Base-by-base conservation (phyloP, 208 protist species). In the Trypanosoma cruzi region DNA sequence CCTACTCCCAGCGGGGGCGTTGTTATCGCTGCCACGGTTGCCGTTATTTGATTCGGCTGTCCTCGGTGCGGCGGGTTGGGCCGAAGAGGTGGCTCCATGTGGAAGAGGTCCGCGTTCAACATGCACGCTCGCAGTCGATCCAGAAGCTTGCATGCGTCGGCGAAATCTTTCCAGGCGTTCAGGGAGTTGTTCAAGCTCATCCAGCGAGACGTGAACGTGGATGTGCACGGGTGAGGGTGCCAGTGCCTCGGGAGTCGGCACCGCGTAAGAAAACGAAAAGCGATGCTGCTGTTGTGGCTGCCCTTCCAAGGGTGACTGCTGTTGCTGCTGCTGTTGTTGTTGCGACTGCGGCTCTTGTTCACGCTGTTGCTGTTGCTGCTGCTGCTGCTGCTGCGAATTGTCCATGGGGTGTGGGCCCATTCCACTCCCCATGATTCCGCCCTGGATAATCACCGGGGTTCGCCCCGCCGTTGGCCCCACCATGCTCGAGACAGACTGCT, bases 131-230 rank as follows among this genome's bases (percentile, higher is more conserved):
- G 72, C 28, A 22, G 58, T 71, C 37, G 20, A 59, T 37, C 55
- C 50, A 36, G 69, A 53, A 57, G 48, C 8, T 4, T 46, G 28
- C 40, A 86, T 75, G 44, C 77, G 71, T 28, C 79, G 44, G 10
- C 71, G 40, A 7, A 92, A 61, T 22, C 62, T 70, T n/a, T 74
- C 58, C 22, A 95, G 63, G 2, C 81, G 83, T 24, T 69, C 75
- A 18, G 88, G 88, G 29, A 94, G 63, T 28, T 71, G 24, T 36
- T 88, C 82, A 34, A 95, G 73, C 65, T 95, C 82, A 54, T 86
- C 77, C 7, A 82, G 63, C 0, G 78, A 78, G 60, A 85, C 87
- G 61, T 95, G 89, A 40, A 95, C 75, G 54, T 95, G 89, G 53
- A 95, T 37, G 66, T 90, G 79, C n/a, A 94, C 60, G 1, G 82